phyloP scores from a whole-genome alignment of 73 alveolate species.

The Effrenium voratum region DNA sequence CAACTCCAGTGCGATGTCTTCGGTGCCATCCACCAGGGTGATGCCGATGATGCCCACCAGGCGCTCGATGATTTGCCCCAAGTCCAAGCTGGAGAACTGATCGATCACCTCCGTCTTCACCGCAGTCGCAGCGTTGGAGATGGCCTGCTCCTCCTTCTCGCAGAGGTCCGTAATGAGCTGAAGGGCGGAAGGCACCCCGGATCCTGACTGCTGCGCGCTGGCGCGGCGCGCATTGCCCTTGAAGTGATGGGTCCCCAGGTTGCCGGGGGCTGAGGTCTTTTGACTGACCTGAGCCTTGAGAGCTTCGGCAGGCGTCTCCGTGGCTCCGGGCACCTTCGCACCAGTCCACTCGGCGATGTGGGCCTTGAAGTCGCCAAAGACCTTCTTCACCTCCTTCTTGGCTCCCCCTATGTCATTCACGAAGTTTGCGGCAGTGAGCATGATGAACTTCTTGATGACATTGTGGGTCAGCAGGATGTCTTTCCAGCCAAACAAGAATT shows the following conservation, averaged over 20 bases:
- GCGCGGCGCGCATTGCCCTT: neutral
- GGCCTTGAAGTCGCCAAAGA: neutral
- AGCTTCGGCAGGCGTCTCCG: neutral
- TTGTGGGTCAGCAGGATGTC: constrained; percentile 1
- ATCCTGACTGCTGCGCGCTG: neutral
- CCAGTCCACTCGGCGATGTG: neutral
- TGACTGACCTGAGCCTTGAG: neutral
- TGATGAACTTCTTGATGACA: neutral
- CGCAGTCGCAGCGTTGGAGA: neutral
- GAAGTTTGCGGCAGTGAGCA: neutral
- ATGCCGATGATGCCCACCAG: neutral
- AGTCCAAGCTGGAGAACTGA: neutral
- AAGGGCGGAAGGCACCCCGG: neutral
- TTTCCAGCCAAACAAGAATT: neutral
- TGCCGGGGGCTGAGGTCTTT: neutral
- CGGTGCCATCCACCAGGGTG: constrained; percentile 1
- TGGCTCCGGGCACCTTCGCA: neutral
- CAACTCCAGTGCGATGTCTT: neutral
- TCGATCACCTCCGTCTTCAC: neutral
- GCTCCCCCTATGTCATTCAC: neutral
- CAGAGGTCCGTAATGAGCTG: neutral
- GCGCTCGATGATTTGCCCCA: neutral
- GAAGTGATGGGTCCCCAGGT: neutral
- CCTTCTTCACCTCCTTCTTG: neutral
- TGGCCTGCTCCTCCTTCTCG: neutral